Conservation (phyloP, 2,329 filamentous ascomycete species). For the Penicillium sp. region DNA sequence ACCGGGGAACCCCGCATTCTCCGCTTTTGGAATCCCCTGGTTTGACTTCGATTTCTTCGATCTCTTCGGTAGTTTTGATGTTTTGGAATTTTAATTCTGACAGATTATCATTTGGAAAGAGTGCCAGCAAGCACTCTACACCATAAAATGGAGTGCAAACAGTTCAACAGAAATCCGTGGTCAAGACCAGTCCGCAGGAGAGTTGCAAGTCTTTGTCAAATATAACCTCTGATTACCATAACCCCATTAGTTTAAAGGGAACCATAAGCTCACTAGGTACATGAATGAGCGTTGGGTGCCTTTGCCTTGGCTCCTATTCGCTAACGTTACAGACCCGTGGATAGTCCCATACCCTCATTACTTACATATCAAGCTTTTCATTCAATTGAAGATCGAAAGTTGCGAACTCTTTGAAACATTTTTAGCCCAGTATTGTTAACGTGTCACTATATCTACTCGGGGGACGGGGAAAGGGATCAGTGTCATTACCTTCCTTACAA, state of each 20-base stretch:
- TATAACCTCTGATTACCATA: background rate
- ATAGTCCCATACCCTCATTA: no score
- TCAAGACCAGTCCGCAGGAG: background rate
- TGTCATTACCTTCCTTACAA: background rate
- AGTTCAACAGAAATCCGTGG: background rate
- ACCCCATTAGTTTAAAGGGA: background rate
- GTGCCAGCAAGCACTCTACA: background rate
- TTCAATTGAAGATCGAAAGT: background rate
- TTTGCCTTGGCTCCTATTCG: background rate
- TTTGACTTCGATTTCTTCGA: background rate
- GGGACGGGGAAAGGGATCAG: no score
- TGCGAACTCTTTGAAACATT: background rate
- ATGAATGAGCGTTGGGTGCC: background rate
- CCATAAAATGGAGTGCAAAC: background rate
- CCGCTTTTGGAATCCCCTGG: conserved; percentile 10
- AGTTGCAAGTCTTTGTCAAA: background rate
- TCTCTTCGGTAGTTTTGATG: background rate
- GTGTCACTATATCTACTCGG: background rate
- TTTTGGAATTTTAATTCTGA: no score
- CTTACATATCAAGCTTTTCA: background rate
- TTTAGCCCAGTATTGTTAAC: background rate
- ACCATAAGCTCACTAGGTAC: background rate
- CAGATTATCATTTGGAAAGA: background rate
- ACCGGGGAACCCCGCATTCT: conserved; percentile 25
- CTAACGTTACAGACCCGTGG: background rate